A percentile compares a stretch with the other conserved stretches of the same genome.
Conservation (phyloP, 176 grass and related monocot genomes). For the Bolboschoenus planiculmis region DNA sequence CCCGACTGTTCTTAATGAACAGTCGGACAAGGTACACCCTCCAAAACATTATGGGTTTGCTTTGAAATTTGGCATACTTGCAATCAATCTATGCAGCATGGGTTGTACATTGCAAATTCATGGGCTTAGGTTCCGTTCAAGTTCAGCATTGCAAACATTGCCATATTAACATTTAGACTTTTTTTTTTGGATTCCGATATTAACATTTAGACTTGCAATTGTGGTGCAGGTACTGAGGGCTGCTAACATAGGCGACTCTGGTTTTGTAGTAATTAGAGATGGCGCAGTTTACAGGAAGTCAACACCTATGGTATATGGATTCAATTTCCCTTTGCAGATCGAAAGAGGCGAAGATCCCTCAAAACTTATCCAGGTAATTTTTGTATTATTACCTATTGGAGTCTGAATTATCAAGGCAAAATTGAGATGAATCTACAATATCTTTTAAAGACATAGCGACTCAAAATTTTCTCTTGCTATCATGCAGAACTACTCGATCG, state of each 20-base stretch:
- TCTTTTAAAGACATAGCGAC: neutral
- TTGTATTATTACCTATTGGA: neutral
- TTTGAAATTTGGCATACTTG: neutral
- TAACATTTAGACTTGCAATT: neutral
- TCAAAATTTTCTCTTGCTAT: neutral
- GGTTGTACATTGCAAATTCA: neutral
- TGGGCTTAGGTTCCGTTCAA: neutral
- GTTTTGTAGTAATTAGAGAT: slow-evolving; percentile 86
- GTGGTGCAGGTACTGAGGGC: slow-evolving; percentile 54
- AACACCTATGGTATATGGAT: slow-evolving; percentile 88
- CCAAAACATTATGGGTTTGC: neutral
- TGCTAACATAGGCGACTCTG: slow-evolving; percentile 92
- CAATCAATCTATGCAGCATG: neutral
- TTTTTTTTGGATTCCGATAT: no score
- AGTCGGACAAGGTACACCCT: no score
- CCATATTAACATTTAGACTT: neutral
- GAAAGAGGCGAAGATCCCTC: slow-evolving; percentile 87
- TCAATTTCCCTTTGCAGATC: slow-evolving; percentile 97
- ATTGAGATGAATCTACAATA: neutral
- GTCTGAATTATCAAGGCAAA: neutral
- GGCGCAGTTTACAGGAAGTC: slow-evolving; percentile 59
- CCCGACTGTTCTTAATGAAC: no score
- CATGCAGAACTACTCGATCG: slow-evolving; percentile 54
- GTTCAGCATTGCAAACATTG: neutral
- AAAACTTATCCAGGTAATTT: slow-evolving; percentile 56